Evolutionary conservation across 2,329 filamentous ascomycete species (phyloP).

Genomic region (Colletotrichum plurivorum): DNA sequence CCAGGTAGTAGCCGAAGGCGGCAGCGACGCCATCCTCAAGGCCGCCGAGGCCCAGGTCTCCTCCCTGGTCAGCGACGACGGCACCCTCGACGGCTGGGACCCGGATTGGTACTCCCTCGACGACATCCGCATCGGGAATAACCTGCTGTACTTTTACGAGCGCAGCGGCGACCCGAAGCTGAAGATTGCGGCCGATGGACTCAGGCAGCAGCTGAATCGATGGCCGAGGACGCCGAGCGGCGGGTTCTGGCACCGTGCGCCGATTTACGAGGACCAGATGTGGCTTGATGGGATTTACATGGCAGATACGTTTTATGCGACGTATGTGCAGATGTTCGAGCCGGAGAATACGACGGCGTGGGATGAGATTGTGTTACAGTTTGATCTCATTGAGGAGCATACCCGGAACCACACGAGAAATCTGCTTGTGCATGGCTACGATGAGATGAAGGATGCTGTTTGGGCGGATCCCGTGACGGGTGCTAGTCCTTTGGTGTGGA

Average conservation of each 20-base stretch:
- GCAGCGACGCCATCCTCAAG: slow-evolving; percentile 9
- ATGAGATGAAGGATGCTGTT: slow-evolving; percentile 59
- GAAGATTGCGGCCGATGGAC: slow-evolving; percentile 60
- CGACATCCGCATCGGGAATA: slow-evolving; percentile 67
- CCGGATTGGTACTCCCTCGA: slow-evolving; percentile 65
- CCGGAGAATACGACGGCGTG: slow-evolving; percentile 55
- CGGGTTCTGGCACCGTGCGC: slow-evolving; percentile 66
- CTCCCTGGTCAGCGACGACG: slow-evolving; percentile 48
- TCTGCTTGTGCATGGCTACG: slow-evolving; percentile 69
- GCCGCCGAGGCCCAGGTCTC: slow-evolving; percentile 30
- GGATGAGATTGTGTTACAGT: slow-evolving; percentile 61
- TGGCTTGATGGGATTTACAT: slow-evolving; percentile 71
- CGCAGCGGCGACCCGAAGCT: slow-evolving; percentile 62
- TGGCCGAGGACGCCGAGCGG: slow-evolving; percentile 65
- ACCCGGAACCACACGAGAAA: slow-evolving; percentile 56
- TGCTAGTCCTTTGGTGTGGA: slow-evolving; percentile 67
- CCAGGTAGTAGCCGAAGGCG: not conserved
- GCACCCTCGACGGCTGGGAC: slow-evolving; percentile 62
- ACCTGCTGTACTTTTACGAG: slow-evolving; percentile 64
- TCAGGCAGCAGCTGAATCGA: slow-evolving; percentile 61
- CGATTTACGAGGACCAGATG: slow-evolving; percentile 66
- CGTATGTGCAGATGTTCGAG: slow-evolving; percentile 56
- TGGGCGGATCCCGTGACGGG: slow-evolving; percentile 68
- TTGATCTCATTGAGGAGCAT: slow-evolving; percentile 60
- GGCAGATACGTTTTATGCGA: slow-evolving; percentile 60